Evolutionary conservation across 176 grass and related monocot species (phyloP), one percentile per base, ranked within the genome.

Genomic region (barley (Hordeum vulgare)): DNA sequence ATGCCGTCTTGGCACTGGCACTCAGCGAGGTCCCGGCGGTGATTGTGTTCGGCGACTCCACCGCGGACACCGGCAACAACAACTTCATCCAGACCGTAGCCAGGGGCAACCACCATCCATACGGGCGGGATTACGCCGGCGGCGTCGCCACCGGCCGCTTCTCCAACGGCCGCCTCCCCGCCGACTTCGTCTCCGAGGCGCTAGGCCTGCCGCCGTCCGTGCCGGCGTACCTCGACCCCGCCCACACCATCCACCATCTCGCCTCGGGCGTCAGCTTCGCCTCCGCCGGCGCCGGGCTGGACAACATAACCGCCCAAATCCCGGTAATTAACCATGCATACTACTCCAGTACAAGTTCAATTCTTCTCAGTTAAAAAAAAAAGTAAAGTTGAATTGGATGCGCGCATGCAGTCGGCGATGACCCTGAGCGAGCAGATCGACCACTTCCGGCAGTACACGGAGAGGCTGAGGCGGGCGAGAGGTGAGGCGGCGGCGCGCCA

Each of bases 1-100:
- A 74, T 9, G 7, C 12, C 17, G 11, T 41, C 51, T 20, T 71
- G 34, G 34, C 49, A 39, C 21, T 17, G 47, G 13, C 47, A 37
- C 13, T 42, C 61, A 71, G 53, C 72, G 25, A 4, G 83, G 57
- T 93, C 9, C 78, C 89, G 7, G 89, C 94, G 7, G 20, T 97
- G 53, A 88, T 91, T 54, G 85, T 94, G 80, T 97, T 97, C 69
- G 94, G 94, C 24, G 89, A 97, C 87, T 94, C 94, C 4, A 88
- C 91, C 3, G 89, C 87, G 17, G 89, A 97, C 68, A 42, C 94
- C 0, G 91, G 94, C 59, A 94, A 97, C 85, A 97, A 97, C 80
- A 89, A 94, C 85, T 79, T 58, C 65, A 81, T 97, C 71, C 53
- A 21, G n/a, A 94, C 91, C 4, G 3, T 86, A 3, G 69, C 80